Evolutionary conservation across 2,329 filamentous ascomycete genomes (phyloP), one percentile per base, ranked within the genome.

Genomic region (Aureobasidium zeae): DNA sequence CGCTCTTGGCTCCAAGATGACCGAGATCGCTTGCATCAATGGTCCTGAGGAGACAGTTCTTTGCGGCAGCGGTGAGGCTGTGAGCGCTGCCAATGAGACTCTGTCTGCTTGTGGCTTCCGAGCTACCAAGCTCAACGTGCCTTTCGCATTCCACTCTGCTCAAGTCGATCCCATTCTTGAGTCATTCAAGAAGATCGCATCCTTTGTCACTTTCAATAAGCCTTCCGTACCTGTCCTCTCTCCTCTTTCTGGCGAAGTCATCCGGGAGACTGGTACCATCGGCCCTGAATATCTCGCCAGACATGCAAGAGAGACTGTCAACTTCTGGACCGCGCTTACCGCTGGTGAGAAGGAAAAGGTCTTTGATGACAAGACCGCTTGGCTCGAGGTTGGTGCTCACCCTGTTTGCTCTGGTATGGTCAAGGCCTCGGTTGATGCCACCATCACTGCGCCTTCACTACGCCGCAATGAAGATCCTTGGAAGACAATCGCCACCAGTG

Each of bases 311-410:
- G 74, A 84, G 57, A 68, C 81, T 5, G 82, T 86, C 52, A 73
- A 85, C 61, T 83, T 86, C 63, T 68, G 73, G 47, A 73, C 70
- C 36, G 81, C 76, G 6, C 63, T 87, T 1, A 63, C 73, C 11
- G 68, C 68, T 28, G 79, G 76, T 6, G 71, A 77, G 54, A 66
- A 73, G 37, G 65, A 70, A n/a, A 73, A 72, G 48, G 60, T 72
- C 12, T 74, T 83, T 34, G 71, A 80, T 49, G 75, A 79, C 50
- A 76, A 78, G 62, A 82, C 79, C 5, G 70, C 78, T 21, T 86
- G 77, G 74, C 65, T 87, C 45, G 83, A 87, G 58, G 65, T 86
- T 50, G 83, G 83, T n/a, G 81, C 82, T 26, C 79, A 85, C 54
- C 80, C 81, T 0, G 74, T 86, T 11, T 82, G 76, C 60, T 71